phyloP scores from a whole-genome alignment of 148 eudicot species.

The Polygonum maritimum region DNA sequence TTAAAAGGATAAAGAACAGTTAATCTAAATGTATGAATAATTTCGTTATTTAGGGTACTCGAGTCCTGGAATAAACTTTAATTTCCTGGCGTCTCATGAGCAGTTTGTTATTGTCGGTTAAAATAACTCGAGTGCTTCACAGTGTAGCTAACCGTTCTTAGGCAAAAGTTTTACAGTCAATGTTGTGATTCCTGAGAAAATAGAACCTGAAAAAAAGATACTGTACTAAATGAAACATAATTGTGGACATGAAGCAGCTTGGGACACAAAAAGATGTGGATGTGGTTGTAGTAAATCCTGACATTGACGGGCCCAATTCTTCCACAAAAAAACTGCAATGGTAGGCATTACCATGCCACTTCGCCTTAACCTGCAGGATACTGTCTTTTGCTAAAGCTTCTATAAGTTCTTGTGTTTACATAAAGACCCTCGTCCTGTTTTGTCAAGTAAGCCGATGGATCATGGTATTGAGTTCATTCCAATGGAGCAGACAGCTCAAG shows the following conservation, averaged over 20 bases:
- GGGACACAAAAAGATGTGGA: conserved; percentile 44
- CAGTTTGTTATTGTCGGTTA: not conserved
- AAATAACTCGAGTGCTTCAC: not conserved
- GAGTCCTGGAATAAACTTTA: not conserved
- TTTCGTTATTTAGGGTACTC: not conserved
- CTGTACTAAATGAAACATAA: not conserved
- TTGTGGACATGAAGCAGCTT: conserved; percentile 43
- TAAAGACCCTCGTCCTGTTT: conserved; percentile 71
- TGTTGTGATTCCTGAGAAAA: not conserved
- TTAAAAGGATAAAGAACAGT: not conserved
- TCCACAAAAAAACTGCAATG: conserved; percentile 44
- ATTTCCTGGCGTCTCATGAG: no score
- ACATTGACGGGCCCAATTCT: conserved; percentile 71
- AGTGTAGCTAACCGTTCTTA: not conserved
- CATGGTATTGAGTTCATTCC: conserved; percentile 64
- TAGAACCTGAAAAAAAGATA: not conserved
- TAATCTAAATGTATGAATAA: not conserved
- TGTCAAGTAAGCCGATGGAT: conserved; percentile 68
- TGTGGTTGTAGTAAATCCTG: conserved; percentile 79
- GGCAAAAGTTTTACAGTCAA: not conserved
- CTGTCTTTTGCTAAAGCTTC: not conserved
- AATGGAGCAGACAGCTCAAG: conserved; percentile 70
- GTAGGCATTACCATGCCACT: conserved; percentile 58
- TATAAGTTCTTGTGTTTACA: conserved; percentile 33
- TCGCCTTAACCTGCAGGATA: conserved; percentile 56